Conservation (phyloP, 352 stramenopile genomes). For the Pseudoperonospora humuli region DNA sequence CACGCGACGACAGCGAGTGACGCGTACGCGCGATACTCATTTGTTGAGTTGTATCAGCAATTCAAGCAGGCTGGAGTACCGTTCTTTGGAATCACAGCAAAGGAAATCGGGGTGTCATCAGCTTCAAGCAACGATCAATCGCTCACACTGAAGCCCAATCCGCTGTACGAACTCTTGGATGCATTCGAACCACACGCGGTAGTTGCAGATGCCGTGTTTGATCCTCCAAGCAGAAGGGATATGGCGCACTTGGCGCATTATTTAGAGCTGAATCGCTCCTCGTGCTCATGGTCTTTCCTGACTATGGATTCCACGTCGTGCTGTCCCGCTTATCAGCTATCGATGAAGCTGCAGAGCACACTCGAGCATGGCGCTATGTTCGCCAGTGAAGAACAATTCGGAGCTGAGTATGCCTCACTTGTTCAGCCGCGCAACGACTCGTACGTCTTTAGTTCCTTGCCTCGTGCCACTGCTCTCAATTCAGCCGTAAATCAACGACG, state of each 20-base stretch:
- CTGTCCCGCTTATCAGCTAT: constrained; percentile 37
- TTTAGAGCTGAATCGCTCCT: constrained; percentile 24
- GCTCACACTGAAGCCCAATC: constrained; percentile 12
- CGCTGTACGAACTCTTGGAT: constrained; percentile 33
- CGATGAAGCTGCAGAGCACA: constrained; percentile 28
- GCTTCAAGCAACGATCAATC: neutral
- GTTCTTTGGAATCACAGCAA: constrained; percentile 38
- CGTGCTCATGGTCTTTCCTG: constrained; percentile 43
- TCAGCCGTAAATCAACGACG: constrained; percentile 4
- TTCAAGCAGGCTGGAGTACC: constrained; percentile 31
- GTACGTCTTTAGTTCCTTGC: constrained; percentile 30
- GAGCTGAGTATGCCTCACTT: constrained; percentile 21
- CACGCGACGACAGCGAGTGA: constrained; percentile 50
- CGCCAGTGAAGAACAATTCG: constrained; percentile 37
- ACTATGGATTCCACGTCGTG: constrained; percentile 53
- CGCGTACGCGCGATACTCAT: constrained; percentile 45
- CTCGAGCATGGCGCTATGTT: constrained; percentile 27
- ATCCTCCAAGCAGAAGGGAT: constrained; percentile 26
- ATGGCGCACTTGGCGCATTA: constrained; percentile 28
- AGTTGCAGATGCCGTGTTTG: constrained; percentile 34
- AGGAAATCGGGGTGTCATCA: constrained; percentile 1
- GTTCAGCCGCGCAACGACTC: constrained; percentile 15
- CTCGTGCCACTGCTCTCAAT: constrained; percentile 12
- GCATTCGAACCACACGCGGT: constrained; percentile 32
- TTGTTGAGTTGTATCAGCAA: constrained; percentile 39